Conservation (phyloP, 2,329 filamentous ascomycete species). For the Clonostachys chloroleuca region DNA sequence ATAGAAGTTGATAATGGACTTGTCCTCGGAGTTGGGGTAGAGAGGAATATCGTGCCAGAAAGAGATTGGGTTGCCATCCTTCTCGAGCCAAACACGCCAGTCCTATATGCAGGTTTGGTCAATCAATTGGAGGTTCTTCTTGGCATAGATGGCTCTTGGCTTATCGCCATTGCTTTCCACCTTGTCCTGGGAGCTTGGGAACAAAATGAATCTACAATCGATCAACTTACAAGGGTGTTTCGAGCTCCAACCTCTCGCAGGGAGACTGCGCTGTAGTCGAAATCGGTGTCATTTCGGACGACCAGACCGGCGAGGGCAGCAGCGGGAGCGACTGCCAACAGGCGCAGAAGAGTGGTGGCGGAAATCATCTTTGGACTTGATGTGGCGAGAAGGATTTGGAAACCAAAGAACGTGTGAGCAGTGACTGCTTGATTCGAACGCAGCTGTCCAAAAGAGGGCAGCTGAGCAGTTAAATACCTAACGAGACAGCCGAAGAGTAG, state of each 20-base stretch:
- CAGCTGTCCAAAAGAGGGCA: too few species aligned
- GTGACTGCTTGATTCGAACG: too few species aligned
- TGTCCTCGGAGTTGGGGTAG: slow-evolving; percentile 25
- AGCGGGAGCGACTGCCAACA: slow-evolving; percentile 1
- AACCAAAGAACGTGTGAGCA: too few species aligned
- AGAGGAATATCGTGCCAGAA: slow-evolving; percentile 36
- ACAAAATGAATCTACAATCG: too few species aligned
- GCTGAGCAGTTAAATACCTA: too few species aligned
- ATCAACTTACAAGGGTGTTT: slow-evolving; percentile 23
- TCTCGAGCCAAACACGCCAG: slow-evolving; percentile 33
- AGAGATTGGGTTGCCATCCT: slow-evolving; percentile 30
- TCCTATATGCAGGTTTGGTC: slow-evolving; percentile 14
- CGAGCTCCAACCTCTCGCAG: slow-evolving; percentile 28
- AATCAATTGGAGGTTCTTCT: neutral
- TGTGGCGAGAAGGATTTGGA: too few species aligned
- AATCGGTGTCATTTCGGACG: slow-evolving; percentile 5
- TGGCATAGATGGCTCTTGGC: too few species aligned
- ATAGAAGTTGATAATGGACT: slow-evolving; percentile 28
- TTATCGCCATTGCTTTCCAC: too few species aligned
- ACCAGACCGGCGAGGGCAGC: slow-evolving; percentile 4
- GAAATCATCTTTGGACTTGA: slow-evolving; percentile 1
- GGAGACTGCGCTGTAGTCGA: slow-evolving; percentile 18
- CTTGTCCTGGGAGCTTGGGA: too few species aligned
- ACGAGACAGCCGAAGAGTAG: too few species aligned
- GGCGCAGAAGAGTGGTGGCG: neutral